Evolutionary conservation across 257 asterid genomes (phyloP), one percentile per base, ranked within the genome.

Genomic region (Scutellaria galericulata): DNA sequence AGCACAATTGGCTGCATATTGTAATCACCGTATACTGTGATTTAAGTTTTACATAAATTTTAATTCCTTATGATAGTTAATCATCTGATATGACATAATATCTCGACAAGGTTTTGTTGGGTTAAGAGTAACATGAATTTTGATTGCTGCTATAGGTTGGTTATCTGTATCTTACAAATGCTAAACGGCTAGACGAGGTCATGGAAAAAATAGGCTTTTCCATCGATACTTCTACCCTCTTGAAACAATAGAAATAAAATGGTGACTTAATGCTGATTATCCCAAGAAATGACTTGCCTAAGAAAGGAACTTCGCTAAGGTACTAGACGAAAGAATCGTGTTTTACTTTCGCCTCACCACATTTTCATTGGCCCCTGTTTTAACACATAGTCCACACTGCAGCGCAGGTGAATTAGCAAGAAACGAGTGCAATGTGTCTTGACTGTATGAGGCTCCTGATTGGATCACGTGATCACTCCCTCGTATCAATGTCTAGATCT

Each of bases 201-300:
- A 91, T 94, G 98, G 81, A 84, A 75, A 86, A 84, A 75, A 83
- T 94, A 72, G 99, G 99, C 69, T 94, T 94, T 75, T 83, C 87
- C 6, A 60, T 50, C 6, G 95, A 89, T 61, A 69, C 81, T 66
- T 87, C 93, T 31, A 70, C 81, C 54, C 80, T 80, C 63, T 65
- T 80, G 69, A 74, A 78, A 61, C 50, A 80, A 68, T 85, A 72
- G 74, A 71, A 74, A 63, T 73, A 67, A 77, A 66, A 55, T 10
- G 59, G 80, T 58, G 52, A 76, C 66, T 60, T 55, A 59, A 14
- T 51, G 53, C 47, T 18, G 62, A 51, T 65, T 71, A 45, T 45
- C 67, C 45, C 54, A 52, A 63, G 66, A 56, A 54, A 41, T 9
- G 35, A 54, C 76, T 47, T 54, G 52, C 27, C 60, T 64, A 5